These are phyloP conservation scores for Penicillium lagena DNA, from an alignment of 495 filamentous ascomycete genomes.

Conservation along the genomic window DNA sequence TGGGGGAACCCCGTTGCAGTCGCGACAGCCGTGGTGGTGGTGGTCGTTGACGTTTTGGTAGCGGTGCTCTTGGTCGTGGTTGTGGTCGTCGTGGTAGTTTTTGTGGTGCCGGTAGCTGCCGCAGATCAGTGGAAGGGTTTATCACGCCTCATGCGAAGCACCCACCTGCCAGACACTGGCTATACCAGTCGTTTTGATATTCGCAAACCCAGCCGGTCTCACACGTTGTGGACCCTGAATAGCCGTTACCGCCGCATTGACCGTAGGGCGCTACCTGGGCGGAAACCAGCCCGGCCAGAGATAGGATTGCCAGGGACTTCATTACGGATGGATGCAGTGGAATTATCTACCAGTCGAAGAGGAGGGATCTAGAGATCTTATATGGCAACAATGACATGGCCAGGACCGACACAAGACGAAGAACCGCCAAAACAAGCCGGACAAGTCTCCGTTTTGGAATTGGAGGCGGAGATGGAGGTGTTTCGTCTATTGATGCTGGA, in stretches of 20 bases:
- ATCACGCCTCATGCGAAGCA: neutral
- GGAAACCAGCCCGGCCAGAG: slow-evolving; percentile 14
- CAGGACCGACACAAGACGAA: too few relatives aligned
- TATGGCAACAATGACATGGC: too few relatives aligned
- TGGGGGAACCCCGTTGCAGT: slow-evolving; percentile 37
- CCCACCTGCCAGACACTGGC: slow-evolving; percentile 26
- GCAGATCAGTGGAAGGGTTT: neutral
- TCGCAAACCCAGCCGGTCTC: slow-evolving; percentile 24
- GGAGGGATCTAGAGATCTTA: too few relatives aligned
- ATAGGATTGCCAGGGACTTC: slow-evolving; percentile 5
- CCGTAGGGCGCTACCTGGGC: slow-evolving; percentile 23
- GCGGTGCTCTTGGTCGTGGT: neutral
- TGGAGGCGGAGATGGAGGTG: too few relatives aligned
- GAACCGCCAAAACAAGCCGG: neutral
- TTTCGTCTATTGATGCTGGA: neutral
- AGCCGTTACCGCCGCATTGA: slow-evolving; percentile 28
- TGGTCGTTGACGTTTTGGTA: neutral
- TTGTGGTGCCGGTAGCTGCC: slow-evolving; percentile 5
- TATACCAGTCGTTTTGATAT: slow-evolving; percentile 31
- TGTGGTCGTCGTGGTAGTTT: slow-evolving; percentile 5
- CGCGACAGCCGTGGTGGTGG: slow-evolving; percentile 2
- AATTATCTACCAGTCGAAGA: too few relatives aligned
- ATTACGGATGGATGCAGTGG: neutral
- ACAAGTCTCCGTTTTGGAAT: slow-evolving; percentile 6
- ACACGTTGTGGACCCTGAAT: slow-evolving; percentile 20